Evolutionary conservation across 257 asterid species (phyloP).

Genomic region (Solanum corneliomulleri): DNA sequence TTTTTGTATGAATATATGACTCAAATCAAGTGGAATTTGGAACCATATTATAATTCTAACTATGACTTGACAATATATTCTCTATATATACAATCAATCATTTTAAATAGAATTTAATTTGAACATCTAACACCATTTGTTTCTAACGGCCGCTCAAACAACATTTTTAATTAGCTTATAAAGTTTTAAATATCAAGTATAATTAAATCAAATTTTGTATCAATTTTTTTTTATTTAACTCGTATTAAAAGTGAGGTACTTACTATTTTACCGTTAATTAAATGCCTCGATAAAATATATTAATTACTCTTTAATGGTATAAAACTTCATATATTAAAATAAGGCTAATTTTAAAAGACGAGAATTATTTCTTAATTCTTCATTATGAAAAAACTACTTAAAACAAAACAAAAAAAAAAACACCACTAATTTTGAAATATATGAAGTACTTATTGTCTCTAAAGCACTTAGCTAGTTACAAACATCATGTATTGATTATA

Average conservation of each 20-base stretch:
- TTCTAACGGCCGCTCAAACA: neutral
- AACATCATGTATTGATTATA: neutral
- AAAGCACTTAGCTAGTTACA: neutral
- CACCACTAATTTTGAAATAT: neutral
- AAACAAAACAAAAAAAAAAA: neutral
- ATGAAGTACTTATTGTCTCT: neutral
- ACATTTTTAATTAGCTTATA: neutral
- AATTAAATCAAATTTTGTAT: too few species aligned
- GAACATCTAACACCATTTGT: neutral
- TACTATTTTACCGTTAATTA: neutral
- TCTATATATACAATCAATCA: neutral
- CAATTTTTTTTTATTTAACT: fast-evolving
- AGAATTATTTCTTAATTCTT: neutral
- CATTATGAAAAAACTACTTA: neutral
- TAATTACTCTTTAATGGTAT: neutral
- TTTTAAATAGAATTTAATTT: neutral
- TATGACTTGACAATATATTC: neutral
- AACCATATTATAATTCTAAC: neutral
- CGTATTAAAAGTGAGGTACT: neutral
- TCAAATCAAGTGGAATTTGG: neutral
- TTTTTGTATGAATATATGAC: neutral
- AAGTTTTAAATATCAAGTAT: neutral
- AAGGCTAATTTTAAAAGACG: neutral
- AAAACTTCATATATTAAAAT: neutral
- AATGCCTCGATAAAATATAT: neutral